These are phyloP conservation scores for Penicillium griseofulvum DNA, from an alignment of 2,329 filamentous ascomycete genomes.

Conservation along the genomic window DNA sequence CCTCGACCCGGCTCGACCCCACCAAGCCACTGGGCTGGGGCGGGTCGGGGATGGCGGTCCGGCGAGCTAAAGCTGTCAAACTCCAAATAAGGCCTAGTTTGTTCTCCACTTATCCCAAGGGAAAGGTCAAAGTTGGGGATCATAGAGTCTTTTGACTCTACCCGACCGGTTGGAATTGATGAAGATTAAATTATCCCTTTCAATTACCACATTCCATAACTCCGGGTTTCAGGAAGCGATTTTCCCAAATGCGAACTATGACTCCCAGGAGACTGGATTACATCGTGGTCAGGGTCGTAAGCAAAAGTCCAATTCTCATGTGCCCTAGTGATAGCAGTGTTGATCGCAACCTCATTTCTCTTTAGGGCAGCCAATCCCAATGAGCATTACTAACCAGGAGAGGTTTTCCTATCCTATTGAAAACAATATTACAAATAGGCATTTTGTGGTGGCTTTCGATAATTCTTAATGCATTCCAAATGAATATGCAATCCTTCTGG, in stretches of 20 bases:
- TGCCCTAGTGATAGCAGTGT: slow-evolving; percentile 4
- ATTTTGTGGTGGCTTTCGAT: slow-evolving; percentile 8
- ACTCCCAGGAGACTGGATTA: background rate
- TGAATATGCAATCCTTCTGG: background rate
- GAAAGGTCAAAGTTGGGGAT: slow-evolving; percentile 21
- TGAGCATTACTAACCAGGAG: background rate
- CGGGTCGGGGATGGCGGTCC: slow-evolving; percentile 23
- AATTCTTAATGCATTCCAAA: slow-evolving; percentile 3
- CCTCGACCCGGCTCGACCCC: background rate
- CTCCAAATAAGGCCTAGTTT: slow-evolving; percentile 1
- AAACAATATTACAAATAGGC: background rate
- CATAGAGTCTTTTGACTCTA: slow-evolving; percentile 3
- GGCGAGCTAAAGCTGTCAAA: slow-evolving; percentile 24
- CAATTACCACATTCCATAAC: background rate
- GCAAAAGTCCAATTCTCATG: background rate
- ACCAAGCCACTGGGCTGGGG: slow-evolving; percentile 1
- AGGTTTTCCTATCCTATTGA: background rate
- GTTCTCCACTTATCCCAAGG: slow-evolving; percentile 7
- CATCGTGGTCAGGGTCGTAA: background rate
- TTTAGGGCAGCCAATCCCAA: slow-evolving; percentile 9
- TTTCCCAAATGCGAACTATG: background rate
- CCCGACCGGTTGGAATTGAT: background rate
- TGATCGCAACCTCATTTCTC: slow-evolving; percentile 9
- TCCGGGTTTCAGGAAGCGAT: slow-evolving; percentile 16
- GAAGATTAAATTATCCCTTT: background rate